Evolutionary conservation across 441 rosid genomes (phyloP).

Genomic region (Breynia disticha): DNA sequence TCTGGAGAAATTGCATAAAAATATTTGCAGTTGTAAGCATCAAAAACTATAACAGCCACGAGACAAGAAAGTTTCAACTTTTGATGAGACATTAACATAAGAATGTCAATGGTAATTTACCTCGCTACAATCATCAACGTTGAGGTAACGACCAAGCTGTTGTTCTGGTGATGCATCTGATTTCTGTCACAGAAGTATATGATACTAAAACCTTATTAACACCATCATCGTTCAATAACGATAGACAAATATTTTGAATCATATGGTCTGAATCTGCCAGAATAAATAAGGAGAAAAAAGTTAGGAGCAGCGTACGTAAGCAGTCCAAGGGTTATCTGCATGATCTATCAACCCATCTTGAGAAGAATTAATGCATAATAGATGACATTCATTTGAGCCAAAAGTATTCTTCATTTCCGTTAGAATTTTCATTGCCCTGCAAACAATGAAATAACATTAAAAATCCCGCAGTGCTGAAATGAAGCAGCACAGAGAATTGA

Average conservation of each 20-base stretch:
- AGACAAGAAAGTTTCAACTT: no score
- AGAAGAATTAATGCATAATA: constrained; percentile 92
- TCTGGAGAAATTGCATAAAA: constrained; percentile 41
- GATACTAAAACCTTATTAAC: constrained; percentile 19
- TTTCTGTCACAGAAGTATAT: constrained; percentile 47
- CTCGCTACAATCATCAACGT: constrained; percentile 69
- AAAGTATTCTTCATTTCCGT: constrained; percentile 86
- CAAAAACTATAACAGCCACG: not conserved
- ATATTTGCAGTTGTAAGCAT: not conserved
- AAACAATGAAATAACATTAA: constrained; percentile 9
- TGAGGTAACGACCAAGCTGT: constrained; percentile 64
- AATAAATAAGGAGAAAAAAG: constrained; percentile 10
- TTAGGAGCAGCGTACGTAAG: constrained; percentile 45
- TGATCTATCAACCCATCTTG: constrained; percentile 55
- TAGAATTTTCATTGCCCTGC: constrained; percentile 74
- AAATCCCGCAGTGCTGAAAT: not conserved
- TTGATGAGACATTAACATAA: not conserved
- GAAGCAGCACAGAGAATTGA: not conserved
- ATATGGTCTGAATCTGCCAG: constrained; percentile 4
- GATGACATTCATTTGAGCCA: constrained; percentile 68
- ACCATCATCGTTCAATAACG: constrained; percentile 12
- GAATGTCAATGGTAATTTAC: constrained; percentile 25
- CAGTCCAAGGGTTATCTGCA: constrained; percentile 67
- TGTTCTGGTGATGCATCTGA: constrained; percentile 39
- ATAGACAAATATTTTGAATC: constrained; percentile 14